Percentiles rank a stretch among this genome's conserved stretches.
Evolutionary conservation across 106 monocot species (phyloP).

Genomic region (Amphibolis antarctica): DNA sequence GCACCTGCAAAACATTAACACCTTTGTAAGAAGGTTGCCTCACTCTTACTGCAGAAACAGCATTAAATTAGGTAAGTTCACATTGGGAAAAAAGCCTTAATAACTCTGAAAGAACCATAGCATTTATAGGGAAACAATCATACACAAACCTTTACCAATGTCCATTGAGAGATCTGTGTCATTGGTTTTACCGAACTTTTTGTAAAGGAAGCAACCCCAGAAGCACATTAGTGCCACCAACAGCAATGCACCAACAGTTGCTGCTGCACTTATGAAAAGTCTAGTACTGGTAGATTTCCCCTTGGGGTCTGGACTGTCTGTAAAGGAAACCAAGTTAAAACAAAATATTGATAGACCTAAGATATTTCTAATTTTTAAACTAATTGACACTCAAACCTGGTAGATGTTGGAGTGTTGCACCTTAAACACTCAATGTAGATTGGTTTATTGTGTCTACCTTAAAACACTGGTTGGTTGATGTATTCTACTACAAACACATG

Average conservation of each 20-base stretch:
- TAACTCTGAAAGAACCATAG: neutral
- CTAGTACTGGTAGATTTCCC: constrained; percentile 39
- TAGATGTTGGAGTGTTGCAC: too few species aligned
- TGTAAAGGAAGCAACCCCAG: constrained; percentile 98
- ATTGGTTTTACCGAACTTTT: constrained; percentile 75
- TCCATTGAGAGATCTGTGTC: constrained; percentile 51
- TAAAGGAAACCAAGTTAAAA: neutral
- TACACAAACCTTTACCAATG: constrained; percentile 53
- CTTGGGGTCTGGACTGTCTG: constrained; percentile 16
- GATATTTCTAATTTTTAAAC: too few species aligned
- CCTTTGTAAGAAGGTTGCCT: neutral
- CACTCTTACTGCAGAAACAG: too few species aligned
- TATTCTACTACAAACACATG: too few species aligned
- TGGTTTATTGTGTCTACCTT: too few species aligned
- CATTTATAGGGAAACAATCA: neutral
- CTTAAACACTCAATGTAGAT: too few species aligned
- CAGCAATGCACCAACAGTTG: constrained; percentile 84
- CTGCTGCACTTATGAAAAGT: constrained; percentile 90
- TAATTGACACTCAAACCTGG: too few species aligned
- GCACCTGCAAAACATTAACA: constrained; percentile 46
- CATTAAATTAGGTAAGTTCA: too few species aligned
- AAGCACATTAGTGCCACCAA: constrained; percentile 97
- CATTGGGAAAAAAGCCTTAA: too few species aligned
- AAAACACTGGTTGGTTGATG: too few species aligned
- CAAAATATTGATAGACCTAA: neutral